A percentile compares a stretch with the other conserved stretches of the same genome.
Evolutionary conservation across 345 rosid species (phyloP).

Genomic region (Lumnitzera littorea): DNA sequence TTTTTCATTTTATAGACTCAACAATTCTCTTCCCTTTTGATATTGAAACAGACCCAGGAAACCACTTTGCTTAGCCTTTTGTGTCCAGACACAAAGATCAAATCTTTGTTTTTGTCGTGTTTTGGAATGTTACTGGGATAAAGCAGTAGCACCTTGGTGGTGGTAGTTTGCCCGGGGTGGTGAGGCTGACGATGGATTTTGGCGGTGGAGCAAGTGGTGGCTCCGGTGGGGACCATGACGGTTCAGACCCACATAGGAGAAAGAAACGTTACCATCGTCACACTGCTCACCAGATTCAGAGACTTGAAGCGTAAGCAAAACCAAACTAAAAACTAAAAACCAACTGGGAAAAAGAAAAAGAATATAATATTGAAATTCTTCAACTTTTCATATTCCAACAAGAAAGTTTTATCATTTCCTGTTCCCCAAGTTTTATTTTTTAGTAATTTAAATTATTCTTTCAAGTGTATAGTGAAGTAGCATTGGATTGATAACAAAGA

Average conservation of each 20-base stretch:
- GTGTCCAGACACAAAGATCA: neutral
- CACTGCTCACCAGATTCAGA: conserved; percentile 94
- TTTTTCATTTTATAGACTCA: neutral
- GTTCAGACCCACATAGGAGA: conserved; percentile 53
- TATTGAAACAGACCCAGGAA: neutral
- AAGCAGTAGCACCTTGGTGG: neutral
- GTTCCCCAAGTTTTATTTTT: no score
- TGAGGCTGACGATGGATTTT: conserved; percentile 30
- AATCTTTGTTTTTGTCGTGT: neutral
- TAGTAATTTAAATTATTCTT: no score
- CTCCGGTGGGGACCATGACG: conserved; percentile 71
- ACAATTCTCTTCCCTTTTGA: neutral
- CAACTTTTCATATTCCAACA: no score
- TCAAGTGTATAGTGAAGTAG: no score
- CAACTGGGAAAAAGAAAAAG: neutral
- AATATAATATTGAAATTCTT: neutral
- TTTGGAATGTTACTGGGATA: neutral
- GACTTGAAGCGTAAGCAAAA: conserved; percentile 68
- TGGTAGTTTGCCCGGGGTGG: neutral
- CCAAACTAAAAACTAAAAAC: neutral
- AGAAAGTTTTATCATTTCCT: no score
- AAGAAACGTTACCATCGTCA: conserved; percentile 97
- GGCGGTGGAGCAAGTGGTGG: conserved; percentile 57
- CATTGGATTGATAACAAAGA: no score
- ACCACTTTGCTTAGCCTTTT: neutral